Base-by-base conservation (phyloP, 345 rosid genomes). In the Orychophragmus violaceus region DNA sequence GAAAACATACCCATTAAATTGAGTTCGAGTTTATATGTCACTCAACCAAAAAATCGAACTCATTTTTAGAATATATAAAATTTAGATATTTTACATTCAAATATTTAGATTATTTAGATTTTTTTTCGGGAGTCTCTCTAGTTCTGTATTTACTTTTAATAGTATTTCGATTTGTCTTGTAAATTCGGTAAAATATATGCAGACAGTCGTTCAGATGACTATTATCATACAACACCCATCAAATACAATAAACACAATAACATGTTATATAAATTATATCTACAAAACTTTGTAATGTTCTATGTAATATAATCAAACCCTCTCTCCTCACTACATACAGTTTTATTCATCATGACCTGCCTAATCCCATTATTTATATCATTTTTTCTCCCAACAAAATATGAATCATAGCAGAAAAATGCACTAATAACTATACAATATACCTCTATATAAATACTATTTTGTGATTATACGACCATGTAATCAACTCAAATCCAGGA, bases 401-500 rank as follows among this genome's bases (percentile, higher is more conserved):
- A 33, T n/a, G 59, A 71, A 59, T 17, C 33, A 27, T 56, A 49
- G 65, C 50, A 52, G 46, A 55, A 70, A 51, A 51, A 23, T 24
- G 51, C 23, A 55, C 75, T 71, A 71, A 8, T 72, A 64, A 37
- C 64, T 57, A 72, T 57, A 72, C 61, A 72, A 28, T 56, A 56
- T 7, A 64, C n/a, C 27, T 64, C 63, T 70, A 30, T 70, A 37
- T 8, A 3, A 49, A 16, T 72, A 72, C 71, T 64, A 22, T 49
- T 12, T 57, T 8, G 13, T 21, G 23, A 8, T 71, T 22, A 29
- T 27, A 17, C n/a, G 59, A 46, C 59, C 18, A 25, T 41, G 60
- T 30, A 28, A 56, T 29, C 36, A 56, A 65, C 13, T 81, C 50
- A 89, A 76, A 88, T 84, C 96, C 96, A 93, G 54, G 97, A 90